Percentiles rank a stretch among this genome's conserved stretches.
These are phyloP conservation scores for Teunomyces tritomae DNA, from an alignment of 805 yeast genomes.

Conservation along the genomic window DNA sequence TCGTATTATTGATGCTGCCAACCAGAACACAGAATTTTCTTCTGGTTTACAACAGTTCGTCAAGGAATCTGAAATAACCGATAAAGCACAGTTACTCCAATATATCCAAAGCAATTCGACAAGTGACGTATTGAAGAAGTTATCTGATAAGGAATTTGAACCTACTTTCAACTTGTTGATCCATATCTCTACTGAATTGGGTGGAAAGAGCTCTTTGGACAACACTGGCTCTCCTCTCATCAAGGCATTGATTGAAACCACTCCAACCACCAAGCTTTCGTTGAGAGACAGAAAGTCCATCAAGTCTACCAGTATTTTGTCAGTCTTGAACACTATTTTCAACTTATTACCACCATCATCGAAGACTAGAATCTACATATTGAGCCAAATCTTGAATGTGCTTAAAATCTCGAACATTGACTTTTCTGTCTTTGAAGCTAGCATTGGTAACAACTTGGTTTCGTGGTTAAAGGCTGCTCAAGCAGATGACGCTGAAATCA, in stretches of 20 bases:
- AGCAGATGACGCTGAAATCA: constrained; percentile 28
- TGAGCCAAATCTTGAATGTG: constrained; percentile 31
- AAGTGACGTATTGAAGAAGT: constrained; percentile 28
- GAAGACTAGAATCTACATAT: constrained; percentile 27
- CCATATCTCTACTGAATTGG: constrained; percentile 31
- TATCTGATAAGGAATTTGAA: constrained; percentile 44
- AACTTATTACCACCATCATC: constrained; percentile 38
- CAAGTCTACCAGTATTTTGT: constrained; percentile 40
- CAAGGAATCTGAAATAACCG: constrained; percentile 21
- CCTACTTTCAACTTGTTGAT: constrained; percentile 42
- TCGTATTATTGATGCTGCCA: constrained; percentile 33
- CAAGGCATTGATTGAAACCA: constrained; percentile 27
- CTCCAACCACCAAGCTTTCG: constrained; percentile 36
- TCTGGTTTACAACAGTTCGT: constrained; percentile 22
- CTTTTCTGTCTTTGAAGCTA: constrained; percentile 31
- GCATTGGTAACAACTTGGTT: constrained; percentile 36
- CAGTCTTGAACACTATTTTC: constrained; percentile 40
- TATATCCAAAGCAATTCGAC: constrained; percentile 28
- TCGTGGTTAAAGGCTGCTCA: constrained; percentile 34
- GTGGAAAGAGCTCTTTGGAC: constrained; percentile 13
- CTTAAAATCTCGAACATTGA: constrained; percentile 28
- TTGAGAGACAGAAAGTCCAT: constrained; percentile 45
- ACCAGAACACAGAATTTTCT: constrained; percentile 27
- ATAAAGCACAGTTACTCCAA: constrained; percentile 28
- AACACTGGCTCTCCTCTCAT: constrained; percentile 20